Percentiles rank a stretch among this genome's conserved stretches.
Evolutionary conservation across 208 protist species (phyloP).

Genomic region (Endotrypanum monterogeii): DNA sequence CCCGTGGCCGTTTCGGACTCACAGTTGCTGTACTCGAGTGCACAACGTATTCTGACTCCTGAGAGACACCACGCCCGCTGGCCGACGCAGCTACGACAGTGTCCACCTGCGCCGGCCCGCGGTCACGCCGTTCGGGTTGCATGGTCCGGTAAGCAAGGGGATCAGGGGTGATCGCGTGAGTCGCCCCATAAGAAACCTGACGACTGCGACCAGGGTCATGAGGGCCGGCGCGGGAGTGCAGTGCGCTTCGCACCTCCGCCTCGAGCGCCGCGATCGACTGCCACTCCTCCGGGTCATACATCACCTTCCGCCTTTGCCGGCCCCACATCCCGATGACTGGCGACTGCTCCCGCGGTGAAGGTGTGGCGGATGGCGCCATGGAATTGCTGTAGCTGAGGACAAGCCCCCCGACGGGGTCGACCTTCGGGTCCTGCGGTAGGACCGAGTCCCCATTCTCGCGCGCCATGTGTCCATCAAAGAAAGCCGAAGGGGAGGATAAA

Average conservation of each 20-base stretch:
- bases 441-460: conserved; percentile 17
- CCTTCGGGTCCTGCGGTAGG: neutral
- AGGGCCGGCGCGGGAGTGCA: conserved; percentile 37
- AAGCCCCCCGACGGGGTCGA: conserved; percentile 22
- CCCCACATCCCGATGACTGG: conserved; percentile 24
- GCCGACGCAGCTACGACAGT: conserved; percentile 12
- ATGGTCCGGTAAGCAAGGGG: conserved; percentile 11
- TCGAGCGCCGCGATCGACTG: conserved; percentile 56
- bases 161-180: conserved; percentile 7
- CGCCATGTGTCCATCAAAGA: conserved; percentile 24
- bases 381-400: conserved; percentile 36
- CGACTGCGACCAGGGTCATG: conserved; percentile 29
- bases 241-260: conserved; percentile 54
- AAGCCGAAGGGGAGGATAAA: conserved; percentile 33
- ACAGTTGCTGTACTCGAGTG: conserved; percentile 12
- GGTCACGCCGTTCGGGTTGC: neutral
- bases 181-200: conserved; percentile 7
- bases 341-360: conserved; percentile 36
- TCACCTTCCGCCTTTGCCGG: conserved; percentile 44
- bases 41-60: conserved; percentile 26
- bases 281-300: conserved; percentile 63
- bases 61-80: conserved; percentile 20
- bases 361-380: conserved; percentile 13
- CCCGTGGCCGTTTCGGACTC: neutral
- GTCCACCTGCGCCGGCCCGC: neutral